Conservation (phyloP, 306 rosid species). For the Betula pendula region DNA sequence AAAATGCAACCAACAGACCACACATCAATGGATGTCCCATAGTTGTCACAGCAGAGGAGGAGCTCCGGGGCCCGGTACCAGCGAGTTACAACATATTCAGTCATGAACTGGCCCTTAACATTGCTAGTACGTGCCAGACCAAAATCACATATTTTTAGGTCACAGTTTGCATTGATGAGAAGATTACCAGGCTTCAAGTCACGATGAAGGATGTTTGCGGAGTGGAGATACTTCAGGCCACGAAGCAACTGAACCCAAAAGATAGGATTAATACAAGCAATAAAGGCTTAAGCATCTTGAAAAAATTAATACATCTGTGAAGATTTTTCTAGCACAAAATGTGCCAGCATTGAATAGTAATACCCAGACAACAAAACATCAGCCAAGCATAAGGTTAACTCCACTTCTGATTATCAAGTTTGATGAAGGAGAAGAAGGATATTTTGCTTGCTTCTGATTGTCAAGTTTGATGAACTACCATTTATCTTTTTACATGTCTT, state of each 20-base stretch:
- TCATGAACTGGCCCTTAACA: slow-evolving; percentile 86
- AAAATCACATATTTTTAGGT: slow-evolving; percentile 91
- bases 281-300: slow-evolving; percentile 20
- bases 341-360: neutral
- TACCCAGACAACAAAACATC: neutral
- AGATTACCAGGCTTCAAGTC: slow-evolving; percentile 97
- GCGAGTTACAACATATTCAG: slow-evolving; percentile 94
- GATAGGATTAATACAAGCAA: slow-evolving; percentile 33
- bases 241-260: slow-evolving; percentile 72
- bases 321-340: neutral
- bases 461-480: no score
- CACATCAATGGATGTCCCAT: slow-evolving; percentile 85
- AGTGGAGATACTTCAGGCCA: slow-evolving; percentile 89
- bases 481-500: neutral
- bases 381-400: no score
- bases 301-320: neutral
- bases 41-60: slow-evolving; percentile 90
- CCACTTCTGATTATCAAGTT: neutral
- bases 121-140: slow-evolving; percentile 86
- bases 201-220: slow-evolving; percentile 94
- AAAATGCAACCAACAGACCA: slow-evolving; percentile 98
- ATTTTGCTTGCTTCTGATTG: no score
- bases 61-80: slow-evolving; percentile 98
- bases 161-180: slow-evolving; percentile 89
- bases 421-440: no score